A percentile compares a stretch with the other conserved stretches of the same genome.
phyloP scores from a whole-genome alignment of 1,284 basidiomycete species.

The Apiotrichum veenhuisii region DNA sequence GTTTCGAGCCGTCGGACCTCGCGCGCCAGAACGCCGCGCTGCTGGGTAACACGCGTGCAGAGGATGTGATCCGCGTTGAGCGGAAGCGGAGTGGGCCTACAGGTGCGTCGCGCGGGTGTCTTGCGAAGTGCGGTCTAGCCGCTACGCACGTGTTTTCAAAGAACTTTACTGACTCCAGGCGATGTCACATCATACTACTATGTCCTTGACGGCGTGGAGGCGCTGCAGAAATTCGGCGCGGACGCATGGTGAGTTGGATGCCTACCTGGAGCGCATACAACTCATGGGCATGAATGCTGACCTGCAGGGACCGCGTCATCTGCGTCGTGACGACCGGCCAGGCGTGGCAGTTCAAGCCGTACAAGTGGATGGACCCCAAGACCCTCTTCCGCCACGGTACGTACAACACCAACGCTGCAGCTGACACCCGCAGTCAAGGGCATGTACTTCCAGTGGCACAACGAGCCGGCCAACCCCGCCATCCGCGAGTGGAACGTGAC shows the following conservation, averaged over 20 bases:
- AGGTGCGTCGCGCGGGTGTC: constrained; percentile 8
- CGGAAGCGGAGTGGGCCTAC: constrained; percentile 59
- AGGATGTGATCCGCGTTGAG: constrained; percentile 79
- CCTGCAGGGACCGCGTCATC: constrained; percentile 73
- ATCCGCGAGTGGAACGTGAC: constrained; percentile 97
- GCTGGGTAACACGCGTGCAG: constrained; percentile 69
- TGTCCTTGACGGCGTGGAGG: constrained; percentile 89
- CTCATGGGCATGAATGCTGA: constrained; percentile 5
- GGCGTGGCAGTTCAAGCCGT: constrained; percentile 93
- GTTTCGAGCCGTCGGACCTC: constrained; percentile 73
- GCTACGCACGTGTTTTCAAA: no score
- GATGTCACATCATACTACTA: constrained; percentile 58
- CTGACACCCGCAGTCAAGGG: constrained; percentile 68
- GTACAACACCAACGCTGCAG: constrained; percentile 30
- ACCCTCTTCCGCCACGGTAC: constrained; percentile 87
- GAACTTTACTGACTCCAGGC: constrained; percentile 41
- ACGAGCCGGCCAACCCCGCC: constrained; percentile 79
- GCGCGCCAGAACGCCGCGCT: constrained; percentile 55
- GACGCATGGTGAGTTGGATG: constrained; percentile 67
- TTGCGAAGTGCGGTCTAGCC: no score
- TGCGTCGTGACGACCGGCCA: constrained; percentile 97
- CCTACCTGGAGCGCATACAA: background rate
- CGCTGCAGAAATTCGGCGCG: constrained; percentile 80
- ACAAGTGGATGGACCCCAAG: constrained; percentile 91
- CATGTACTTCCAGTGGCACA: constrained; percentile 86